phyloP scores from a whole-genome alignment of 768 basidiomycete species.

The Rubroboletus satanas region DNA sequence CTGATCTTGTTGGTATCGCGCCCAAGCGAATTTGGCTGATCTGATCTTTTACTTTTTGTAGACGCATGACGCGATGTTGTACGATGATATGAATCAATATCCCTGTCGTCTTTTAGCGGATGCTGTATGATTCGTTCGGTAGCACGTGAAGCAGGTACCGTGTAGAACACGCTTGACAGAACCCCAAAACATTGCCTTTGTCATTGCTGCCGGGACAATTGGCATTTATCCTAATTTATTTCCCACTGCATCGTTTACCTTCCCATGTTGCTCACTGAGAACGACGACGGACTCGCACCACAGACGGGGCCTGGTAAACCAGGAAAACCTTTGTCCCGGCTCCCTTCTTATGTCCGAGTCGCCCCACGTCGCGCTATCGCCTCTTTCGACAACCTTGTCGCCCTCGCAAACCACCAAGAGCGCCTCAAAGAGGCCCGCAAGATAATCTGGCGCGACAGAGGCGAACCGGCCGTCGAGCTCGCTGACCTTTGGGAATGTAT shows the following conservation, averaged over 20 bases:
- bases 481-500: conserved; percentile 60
- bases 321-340: conserved; percentile 12
- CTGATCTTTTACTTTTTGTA: not conserved
- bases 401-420: conserved; percentile 81
- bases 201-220: not conserved
- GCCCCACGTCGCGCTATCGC: conserved; percentile 56
- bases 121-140: conserved; percentile 2
- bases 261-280: conserved; percentile 4
- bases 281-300: conserved; percentile 3
- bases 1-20: conserved; percentile 43
- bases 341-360: conserved; percentile 43
- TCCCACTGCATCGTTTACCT: not conserved
- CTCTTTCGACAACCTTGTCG: conserved; percentile 82
- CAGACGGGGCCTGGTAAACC: not conserved
- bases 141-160: too few relatives aligned
- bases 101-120: not conserved
- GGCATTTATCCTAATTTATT: not conserved
- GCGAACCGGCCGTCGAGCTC: conserved; percentile 70
- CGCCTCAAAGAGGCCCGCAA: conserved; percentile 66
- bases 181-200: not conserved
- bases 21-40: conserved; percentile 10
- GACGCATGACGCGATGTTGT: conserved; percentile 11
- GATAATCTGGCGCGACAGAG: conserved; percentile 78
- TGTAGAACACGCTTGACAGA: not conserved
- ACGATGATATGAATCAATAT: conserved; percentile 8